Conservation (phyloP, 225 moss, liverwort and hornwort genomes). For the Asterella californica region DNA sequence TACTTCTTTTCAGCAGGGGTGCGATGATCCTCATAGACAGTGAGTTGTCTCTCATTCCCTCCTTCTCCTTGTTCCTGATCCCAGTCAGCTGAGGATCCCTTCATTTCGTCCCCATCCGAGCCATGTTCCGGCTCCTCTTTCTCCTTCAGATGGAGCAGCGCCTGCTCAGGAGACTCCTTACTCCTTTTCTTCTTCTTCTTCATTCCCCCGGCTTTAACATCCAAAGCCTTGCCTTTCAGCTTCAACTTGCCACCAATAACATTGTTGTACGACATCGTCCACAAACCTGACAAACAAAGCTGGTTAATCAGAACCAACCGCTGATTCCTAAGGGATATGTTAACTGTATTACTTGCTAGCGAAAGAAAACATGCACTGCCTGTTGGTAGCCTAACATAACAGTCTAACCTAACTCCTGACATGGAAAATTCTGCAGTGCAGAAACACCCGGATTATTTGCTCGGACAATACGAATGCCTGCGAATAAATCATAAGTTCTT, state of each 20-base stretch:
- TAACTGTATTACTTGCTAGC: too few relatives aligned
- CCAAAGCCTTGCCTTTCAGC: constrained; percentile 74
- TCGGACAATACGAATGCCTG: too few relatives aligned
- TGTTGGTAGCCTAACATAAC: too few relatives aligned
- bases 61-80: constrained; percentile 34
- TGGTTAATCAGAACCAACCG: not conserved
- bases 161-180: constrained; percentile 46
- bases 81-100: constrained; percentile 20
- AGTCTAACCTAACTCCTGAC: too few relatives aligned
- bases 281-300: constrained; percentile 10
- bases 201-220: constrained; percentile 59
- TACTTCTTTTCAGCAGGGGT: constrained; percentile 72
- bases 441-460: too few relatives aligned
- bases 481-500: too few relatives aligned
- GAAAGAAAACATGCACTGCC: too few relatives aligned
- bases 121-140: constrained; percentile 29
- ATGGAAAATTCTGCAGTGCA: too few relatives aligned
- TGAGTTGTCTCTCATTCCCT: constrained; percentile 48
- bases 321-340: too few relatives aligned
- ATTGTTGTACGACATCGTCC: constrained; percentile 59
- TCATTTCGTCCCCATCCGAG: constrained; percentile 36
- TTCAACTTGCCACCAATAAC: constrained; percentile 78
- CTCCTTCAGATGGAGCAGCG: constrained; percentile 44
- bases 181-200: constrained; percentile 59
- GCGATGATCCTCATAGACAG: constrained; percentile 60